Conservation (phyloP, 139 green algal genomes). For the Chlamydomonas sp. region DNA sequence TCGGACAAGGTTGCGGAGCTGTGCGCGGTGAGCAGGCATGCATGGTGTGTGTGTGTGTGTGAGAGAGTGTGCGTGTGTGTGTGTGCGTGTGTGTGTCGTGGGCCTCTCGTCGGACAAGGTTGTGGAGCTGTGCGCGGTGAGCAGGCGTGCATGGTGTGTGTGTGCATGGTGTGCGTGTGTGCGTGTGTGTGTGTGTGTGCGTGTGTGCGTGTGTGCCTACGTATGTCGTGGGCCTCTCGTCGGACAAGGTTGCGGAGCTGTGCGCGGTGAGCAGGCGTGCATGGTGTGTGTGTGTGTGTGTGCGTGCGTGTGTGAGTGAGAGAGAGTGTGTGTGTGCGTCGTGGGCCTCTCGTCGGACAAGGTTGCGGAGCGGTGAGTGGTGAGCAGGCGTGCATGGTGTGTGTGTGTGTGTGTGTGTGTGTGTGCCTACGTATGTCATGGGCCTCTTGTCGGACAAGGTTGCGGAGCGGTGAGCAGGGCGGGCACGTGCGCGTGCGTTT, state of each 20-base stretch:
- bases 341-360: slow-evolving; percentile 90
- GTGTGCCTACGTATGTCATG: slow-evolving; percentile 75
- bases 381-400: slow-evolving; percentile 11
- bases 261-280: slow-evolving; percentile 52
- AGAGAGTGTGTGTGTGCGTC: too few species aligned
- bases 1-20: slow-evolving; percentile 85
- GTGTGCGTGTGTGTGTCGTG: slow-evolving; percentile 75
- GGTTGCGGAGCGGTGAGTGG: slow-evolving; percentile 84
- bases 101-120: slow-evolving; percentile 87
- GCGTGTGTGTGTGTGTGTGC: background rate
- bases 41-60: background rate
- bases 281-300: background rate
- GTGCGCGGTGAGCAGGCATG: slow-evolving; percentile 53
- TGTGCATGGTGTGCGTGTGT: too few species aligned
- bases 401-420: background rate
- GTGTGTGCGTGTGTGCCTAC: slow-evolving; percentile 53
- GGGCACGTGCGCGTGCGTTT: background rate
- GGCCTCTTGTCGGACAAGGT: slow-evolving; percentile 87
- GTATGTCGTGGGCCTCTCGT: slow-evolving; percentile 88
- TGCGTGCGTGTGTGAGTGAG: too few species aligned
- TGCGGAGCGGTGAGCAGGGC: slow-evolving; percentile 76
- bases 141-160: background rate
- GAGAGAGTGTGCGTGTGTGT: background rate
- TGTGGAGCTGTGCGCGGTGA: slow-evolving; percentile 77
- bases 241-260: slow-evolving; percentile 84